Percentiles rank a stretch among this genome's conserved stretches.
Evolutionary conservation across 306 rosid genomes (phyloP).

Genomic region (Inga oerstediana): DNA sequence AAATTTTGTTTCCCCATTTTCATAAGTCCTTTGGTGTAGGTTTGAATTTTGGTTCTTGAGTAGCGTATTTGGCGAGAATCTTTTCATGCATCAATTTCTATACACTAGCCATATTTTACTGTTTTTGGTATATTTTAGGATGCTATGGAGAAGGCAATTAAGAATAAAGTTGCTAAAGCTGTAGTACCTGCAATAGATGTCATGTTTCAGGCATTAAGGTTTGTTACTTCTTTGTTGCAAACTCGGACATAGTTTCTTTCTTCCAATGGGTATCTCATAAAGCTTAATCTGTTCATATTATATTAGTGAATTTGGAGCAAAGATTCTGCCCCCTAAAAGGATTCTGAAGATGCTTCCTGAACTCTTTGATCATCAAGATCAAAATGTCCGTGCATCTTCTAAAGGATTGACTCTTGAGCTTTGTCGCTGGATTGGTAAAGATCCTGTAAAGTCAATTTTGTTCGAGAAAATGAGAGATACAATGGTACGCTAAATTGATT

Average conservation of each 20-base stretch:
- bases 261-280: conserved; percentile 15
- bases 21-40: conserved; percentile 5
- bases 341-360: conserved; percentile 97
- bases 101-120: conserved; percentile 6
- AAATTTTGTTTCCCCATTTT: background rate
- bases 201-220: conserved; percentile 99
- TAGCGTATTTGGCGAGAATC: conserved; percentile 3
- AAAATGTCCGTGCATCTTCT: conserved; percentile 96
- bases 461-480: conserved; percentile 99
- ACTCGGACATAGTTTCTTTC: conserved; percentile 13
- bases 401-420: conserved; percentile 99
- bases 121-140: conserved; percentile 59
- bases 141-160: conserved; percentile 98
- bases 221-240: conserved; percentile 35
- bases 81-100: conserved; percentile 17
- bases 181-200: conserved; percentile 99
- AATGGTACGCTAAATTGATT: conserved; percentile 60
- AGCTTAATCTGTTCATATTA: background rate
- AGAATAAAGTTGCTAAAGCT: conserved; percentile 94
- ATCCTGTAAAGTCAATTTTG: conserved; percentile 90
- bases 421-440: conserved; percentile 99
- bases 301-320: conserved; percentile 90
- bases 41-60: conserved; percentile 1
- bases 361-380: conserved; percentile 99
- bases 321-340: conserved; percentile 90